Base-by-base conservation (phyloP, 768 basidiomycete species). In the Xanthoconium purpureum region DNA sequence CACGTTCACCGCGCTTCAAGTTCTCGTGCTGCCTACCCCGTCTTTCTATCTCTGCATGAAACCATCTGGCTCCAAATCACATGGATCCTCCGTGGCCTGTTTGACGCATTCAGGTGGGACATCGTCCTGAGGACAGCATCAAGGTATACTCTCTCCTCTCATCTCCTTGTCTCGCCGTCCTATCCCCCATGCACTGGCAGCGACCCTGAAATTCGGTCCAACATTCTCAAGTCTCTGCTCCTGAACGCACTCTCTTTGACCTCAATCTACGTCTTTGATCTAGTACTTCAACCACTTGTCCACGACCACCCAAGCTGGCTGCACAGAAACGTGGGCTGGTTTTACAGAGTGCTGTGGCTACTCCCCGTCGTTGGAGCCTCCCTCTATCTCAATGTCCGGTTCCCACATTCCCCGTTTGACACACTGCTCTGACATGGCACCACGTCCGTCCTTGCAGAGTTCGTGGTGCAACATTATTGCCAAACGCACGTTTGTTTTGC, bases 391-490 rank as follows among this genome's bases (percentile, higher is more conserved):
- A 94, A 94, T 62, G 93, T 91, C 62, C 66, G 86, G 47, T 58
- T 49, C 46, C 52, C 50, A 38, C 54, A 29, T 49, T 48, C 18
- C 43, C n/a, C 42, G 38, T 54, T 40, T 50, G 48, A 61, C 44
- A 32, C 42, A 49, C 57, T 54, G n/a, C 53, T 57, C 56, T 51
- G 50, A 68, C 63, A 37, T 45, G 37, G 28, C 37, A 18, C 42
- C 50, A 35, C 38, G 40, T 45, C 39, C 28, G 35, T 43, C 47
- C 30, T 36, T 33, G 45, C 69, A 94, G 91, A 84, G 81, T 61
- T 80, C 83, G 5, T 94, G 91, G 89, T 89, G 87, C 63, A 81
- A 79, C 47, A 74, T 82, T 32, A 85, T 94, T 51, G 91, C 91
- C 29, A 85, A 84, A 62, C 83, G 90, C 50, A 80, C 85, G 3